Evolutionary conservation across 106 monocot species (phyloP).

Genomic region (Dendrobium nobile): DNA sequence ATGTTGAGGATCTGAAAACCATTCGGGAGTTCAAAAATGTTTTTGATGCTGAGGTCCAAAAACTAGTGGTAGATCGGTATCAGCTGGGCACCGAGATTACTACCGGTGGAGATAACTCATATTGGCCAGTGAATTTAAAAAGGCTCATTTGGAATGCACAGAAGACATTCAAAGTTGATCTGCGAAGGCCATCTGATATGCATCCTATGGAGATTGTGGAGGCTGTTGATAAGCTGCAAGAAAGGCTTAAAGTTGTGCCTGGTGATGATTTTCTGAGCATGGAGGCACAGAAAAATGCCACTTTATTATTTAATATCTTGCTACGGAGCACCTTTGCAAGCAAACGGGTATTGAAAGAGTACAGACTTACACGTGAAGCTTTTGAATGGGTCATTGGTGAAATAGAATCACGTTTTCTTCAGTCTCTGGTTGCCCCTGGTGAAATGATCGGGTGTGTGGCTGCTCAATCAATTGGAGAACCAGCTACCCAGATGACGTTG

Average conservation of each 20-base stretch:
- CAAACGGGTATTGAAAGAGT: conserved; percentile 91
- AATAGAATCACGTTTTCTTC: conserved; percentile 93
- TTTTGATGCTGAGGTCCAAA: conserved; percentile 94
- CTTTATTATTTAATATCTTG: conserved; percentile 89
- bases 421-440: conserved; percentile 94
- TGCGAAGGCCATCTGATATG: conserved; percentile 91
- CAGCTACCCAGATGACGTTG: conserved; percentile 97
- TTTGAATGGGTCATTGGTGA: conserved; percentile 99
- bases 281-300: conserved; percentile 99
- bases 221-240: conserved; percentile 94
- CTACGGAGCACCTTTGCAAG: conserved; percentile 97
- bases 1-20: conserved; percentile 92
- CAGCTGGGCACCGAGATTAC: conserved; percentile 90
- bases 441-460: conserved; percentile 99
- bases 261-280: conserved; percentile 94
- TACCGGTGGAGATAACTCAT: conserved; percentile 79
- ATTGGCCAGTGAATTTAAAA: conserved; percentile 95
- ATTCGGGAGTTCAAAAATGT: conserved; percentile 90
- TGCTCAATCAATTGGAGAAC: conserved; percentile 99
- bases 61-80: conserved; percentile 76
- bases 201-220: conserved; percentile 99
- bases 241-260: conserved; percentile 94
- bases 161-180: conserved; percentile 91
- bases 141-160: conserved; percentile 99
- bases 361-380: conserved; percentile 95